A percentile compares a stretch with the other conserved stretches of the same genome.
Evolutionary conservation across 805 yeast species (phyloP).

Genomic region (Nakazawaea wickerhamii): DNA sequence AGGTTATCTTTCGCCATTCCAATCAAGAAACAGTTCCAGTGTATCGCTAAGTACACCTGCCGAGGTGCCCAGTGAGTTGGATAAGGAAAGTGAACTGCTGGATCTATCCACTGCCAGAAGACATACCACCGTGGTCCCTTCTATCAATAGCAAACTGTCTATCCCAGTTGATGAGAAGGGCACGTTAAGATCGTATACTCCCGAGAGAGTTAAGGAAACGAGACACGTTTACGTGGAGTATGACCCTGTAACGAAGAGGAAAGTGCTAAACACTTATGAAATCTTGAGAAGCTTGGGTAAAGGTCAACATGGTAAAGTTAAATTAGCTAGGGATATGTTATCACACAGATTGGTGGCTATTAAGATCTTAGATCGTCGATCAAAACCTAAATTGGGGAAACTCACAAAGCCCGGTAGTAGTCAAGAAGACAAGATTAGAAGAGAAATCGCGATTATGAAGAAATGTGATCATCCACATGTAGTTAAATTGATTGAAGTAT

Average conservation of each 20-base stretch:
- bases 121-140: constrained; percentile 5
- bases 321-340: constrained; percentile 74
- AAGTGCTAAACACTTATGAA: constrained; percentile 85
- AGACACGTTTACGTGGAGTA: constrained; percentile 74
- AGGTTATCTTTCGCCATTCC: constrained; percentile 5
- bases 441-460: constrained; percentile 91
- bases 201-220: constrained; percentile 68
- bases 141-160: neutral
- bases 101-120: neutral
- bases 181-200: constrained; percentile 12
- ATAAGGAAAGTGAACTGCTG: neutral
- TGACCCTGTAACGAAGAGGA: constrained; percentile 80
- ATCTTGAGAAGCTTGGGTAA: constrained; percentile 81
- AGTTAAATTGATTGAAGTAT: constrained; percentile 79
- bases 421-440: constrained; percentile 68
- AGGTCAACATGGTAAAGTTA: constrained; percentile 99
- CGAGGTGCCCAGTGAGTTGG: neutral
- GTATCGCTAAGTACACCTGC: neutral
- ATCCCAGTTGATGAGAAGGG: constrained; percentile 7
- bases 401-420: constrained; percentile 23
- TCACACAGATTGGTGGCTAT: constrained; percentile 75
- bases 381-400: constrained; percentile 47
- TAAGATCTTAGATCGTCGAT: constrained; percentile 80
- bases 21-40: constrained; percentile 7
- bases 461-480: constrained; percentile 89